Percentiles rank a stretch among this genome's conserved stretches.
Evolutionary conservation across 768 basidiomycete species (phyloP).

Genomic region (Sporobolomyces pararoseus): DNA sequence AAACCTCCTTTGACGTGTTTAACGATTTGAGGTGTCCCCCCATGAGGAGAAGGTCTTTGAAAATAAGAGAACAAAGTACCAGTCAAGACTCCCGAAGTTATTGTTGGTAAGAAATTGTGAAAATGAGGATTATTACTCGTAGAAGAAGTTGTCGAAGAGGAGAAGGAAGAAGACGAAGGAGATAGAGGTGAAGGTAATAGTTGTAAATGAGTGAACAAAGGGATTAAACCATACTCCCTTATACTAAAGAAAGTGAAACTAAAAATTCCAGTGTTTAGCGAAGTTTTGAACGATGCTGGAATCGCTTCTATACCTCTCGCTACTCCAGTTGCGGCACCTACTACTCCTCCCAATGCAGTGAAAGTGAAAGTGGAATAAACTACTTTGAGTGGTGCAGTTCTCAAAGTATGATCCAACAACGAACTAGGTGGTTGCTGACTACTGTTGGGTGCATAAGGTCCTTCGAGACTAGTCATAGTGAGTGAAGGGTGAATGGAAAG

Average conservation of each 20-base stretch:
- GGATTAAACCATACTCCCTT: constrained; percentile 30
- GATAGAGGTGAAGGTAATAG: constrained; percentile 14
- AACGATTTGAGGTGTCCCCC: not conserved
- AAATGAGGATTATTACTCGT: constrained; percentile 24
- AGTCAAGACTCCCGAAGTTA: constrained; percentile 19
- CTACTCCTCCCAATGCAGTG: constrained; percentile 29
- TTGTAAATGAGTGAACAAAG: constrained; percentile 19
- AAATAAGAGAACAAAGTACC: constrained; percentile 37
- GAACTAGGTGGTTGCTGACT: not conserved
- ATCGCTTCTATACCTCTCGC: constrained; percentile 39
- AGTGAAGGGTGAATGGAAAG: not conserved
- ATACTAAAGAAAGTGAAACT: constrained; percentile 45
- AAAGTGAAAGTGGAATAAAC: constrained; percentile 16
- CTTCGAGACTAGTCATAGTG: not conserved
- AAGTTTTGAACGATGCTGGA: constrained; percentile 39
- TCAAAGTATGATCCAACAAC: constrained; percentile 33
- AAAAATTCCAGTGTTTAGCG: constrained; percentile 36
- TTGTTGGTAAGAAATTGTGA: constrained; percentile 32
- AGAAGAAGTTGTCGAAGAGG: too few species aligned
- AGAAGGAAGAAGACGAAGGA: not conserved
- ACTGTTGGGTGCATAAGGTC: not conserved
- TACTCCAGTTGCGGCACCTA: constrained; percentile 38
- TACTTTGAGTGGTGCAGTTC: constrained; percentile 29
- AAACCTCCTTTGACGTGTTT: constrained; percentile 28
- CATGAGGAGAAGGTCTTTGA: too few species aligned